phyloP scores from a whole-genome alignment of 352 stramenopile species.

The Phytophthora cryptogea region DNA sequence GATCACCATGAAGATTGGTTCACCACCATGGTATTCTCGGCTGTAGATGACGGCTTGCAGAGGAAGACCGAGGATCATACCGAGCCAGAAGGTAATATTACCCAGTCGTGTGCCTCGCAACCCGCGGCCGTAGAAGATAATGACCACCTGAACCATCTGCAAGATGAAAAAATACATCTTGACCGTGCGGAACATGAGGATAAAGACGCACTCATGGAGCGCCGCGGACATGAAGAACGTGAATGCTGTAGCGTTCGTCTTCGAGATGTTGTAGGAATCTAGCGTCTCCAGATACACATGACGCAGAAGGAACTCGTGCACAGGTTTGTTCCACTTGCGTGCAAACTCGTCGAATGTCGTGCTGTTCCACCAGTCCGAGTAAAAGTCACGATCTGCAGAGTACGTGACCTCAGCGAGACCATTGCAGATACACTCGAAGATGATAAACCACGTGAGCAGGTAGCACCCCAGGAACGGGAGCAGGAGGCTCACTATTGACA shows the following conservation, averaged over 20 bases:
- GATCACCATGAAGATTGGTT: constrained; percentile 79
- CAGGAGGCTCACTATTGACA: constrained; percentile 83
- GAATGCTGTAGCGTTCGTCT: constrained; percentile 78
- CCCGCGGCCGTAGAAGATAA: constrained; percentile 85
- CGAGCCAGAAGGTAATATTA: constrained; percentile 85
- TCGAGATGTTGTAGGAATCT: constrained; percentile 73
- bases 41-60: constrained; percentile 84
- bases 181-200: constrained; percentile 94
- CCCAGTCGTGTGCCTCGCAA: constrained; percentile 73
- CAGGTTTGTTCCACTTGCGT: constrained; percentile 97
- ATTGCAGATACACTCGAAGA: constrained; percentile 97
- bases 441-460: constrained; percentile 96
- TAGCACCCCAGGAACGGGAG: constrained; percentile 95
- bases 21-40: constrained; percentile 76
- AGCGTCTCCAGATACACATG: constrained; percentile 85
- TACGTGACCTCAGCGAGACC: constrained; percentile 94
- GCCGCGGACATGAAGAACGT: constrained; percentile 95
- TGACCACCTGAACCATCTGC: constrained; percentile 95
- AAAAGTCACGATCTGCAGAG: constrained; percentile 93
- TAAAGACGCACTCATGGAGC: constrained; percentile 96
- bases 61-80: constrained; percentile 75
- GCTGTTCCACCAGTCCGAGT: constrained; percentile 98
- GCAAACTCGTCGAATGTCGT: constrained; percentile 91
- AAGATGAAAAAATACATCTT: constrained; percentile 93
- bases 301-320: constrained; percentile 94